phyloP scores from a whole-genome alignment of 768 basidiomycete genomes.

The Tubosaeta brunneosetosa region DNA sequence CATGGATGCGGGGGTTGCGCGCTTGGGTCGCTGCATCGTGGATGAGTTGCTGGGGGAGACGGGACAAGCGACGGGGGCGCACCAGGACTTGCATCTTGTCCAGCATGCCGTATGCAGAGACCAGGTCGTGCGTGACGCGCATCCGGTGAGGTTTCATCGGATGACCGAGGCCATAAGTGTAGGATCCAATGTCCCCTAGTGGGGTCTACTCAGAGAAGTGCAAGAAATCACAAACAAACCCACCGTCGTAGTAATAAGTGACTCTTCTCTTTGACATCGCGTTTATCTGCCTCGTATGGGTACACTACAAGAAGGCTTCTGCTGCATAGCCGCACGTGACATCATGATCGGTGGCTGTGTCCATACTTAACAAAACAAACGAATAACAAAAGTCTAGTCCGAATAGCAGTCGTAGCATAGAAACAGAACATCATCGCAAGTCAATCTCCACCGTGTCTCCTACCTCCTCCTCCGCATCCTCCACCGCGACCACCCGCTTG shows the following conservation, averaged over 20 bases:
- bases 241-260: slow-evolving; percentile 77
- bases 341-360: slow-evolving; percentile 4
- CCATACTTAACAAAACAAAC: background rate
- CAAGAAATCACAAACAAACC: slow-evolving; percentile 15
- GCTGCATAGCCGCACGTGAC: slow-evolving; percentile 12
- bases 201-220: background rate
- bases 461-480: slow-evolving; percentile 66
- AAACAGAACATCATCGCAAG: slow-evolving; percentile 34
- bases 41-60: background rate
- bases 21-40: slow-evolving; percentile 55
- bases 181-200: slow-evolving; percentile 65
- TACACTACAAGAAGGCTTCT: background rate
- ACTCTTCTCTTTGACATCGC: slow-evolving; percentile 69
- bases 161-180: slow-evolving; percentile 84
- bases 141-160: slow-evolving; percentile 98
- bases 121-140: slow-evolving; percentile 87
- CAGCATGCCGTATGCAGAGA: slow-evolving; percentile 89
- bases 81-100: slow-evolving; percentile 91
- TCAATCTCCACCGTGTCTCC: slow-evolving; percentile 76
- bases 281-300: background rate
- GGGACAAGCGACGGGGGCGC: slow-evolving; percentile 4
- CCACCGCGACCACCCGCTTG: slow-evolving; percentile 40
- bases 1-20: slow-evolving; percentile 73
- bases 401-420: background rate
- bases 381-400: slow-evolving; percentile 10